phyloP scores from a whole-genome alignment of 208 protist species.

The Endotrypanum monterogeii region DNA sequence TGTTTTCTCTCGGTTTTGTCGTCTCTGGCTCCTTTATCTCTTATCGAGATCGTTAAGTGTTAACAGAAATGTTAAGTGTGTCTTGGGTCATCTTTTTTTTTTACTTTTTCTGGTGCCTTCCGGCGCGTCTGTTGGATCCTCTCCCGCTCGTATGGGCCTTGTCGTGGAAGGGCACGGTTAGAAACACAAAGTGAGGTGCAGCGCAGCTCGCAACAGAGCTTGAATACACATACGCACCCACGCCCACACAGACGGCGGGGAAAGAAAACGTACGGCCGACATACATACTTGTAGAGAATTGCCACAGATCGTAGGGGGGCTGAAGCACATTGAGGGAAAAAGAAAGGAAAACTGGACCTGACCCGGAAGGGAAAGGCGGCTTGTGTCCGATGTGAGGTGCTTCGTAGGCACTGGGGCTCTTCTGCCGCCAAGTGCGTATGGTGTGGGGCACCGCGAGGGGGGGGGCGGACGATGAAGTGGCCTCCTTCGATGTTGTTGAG shows the following conservation, averaged over 20 bases:
- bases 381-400: background rate
- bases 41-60: constrained; percentile 1
- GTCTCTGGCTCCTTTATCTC: background rate
- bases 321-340: background rate
- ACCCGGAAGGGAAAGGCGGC: too few species aligned
- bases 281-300: too few species aligned
- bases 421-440: background rate
- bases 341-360: background rate
- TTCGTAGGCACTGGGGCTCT: background rate
- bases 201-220: background rate
- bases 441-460: background rate
- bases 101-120: too few species aligned
- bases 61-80: background rate
- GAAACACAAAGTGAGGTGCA: too few species aligned
- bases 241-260: too few species aligned
- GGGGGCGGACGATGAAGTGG: background rate
- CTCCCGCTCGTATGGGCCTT: too few species aligned
- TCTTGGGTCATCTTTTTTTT: too few species aligned
- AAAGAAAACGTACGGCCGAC: too few species aligned
- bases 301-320: background rate
- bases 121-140: too few species aligned
- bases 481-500: too few species aligned
- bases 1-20: constrained; percentile 9
- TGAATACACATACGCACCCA: background rate
- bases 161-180: too few species aligned